Evolutionary conservation across 2,329 filamentous ascomycete genomes (phyloP).

Genomic region (Sporothrix curviconia): DNA sequence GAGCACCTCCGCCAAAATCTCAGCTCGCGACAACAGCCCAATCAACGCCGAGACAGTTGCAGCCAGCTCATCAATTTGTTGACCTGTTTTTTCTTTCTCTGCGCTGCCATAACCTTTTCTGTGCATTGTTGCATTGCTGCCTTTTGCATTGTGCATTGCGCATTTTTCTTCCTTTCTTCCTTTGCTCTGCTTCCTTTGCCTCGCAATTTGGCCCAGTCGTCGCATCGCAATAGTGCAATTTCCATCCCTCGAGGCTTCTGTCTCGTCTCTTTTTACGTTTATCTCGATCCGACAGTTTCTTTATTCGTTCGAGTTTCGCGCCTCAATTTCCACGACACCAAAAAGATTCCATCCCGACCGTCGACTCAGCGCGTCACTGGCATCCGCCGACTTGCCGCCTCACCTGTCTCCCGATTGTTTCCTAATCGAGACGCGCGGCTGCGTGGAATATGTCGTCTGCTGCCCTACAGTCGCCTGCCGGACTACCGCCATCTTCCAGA

Average conservation of each 20-base stretch:
- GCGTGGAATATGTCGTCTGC: constrained; percentile 52
- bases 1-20: neutral
- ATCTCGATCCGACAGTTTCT: neutral
- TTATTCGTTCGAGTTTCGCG: neutral
- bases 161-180: constrained; percentile 1
- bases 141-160: constrained; percentile 1
- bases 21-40: constrained; percentile 15
- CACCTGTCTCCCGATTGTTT: neutral
- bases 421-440: constrained; percentile 7
- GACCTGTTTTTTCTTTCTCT: neutral
- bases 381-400: neutral
- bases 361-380: neutral
- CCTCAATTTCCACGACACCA: neutral
- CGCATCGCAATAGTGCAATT: neutral
- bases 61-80: constrained; percentile 1
- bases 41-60: constrained; percentile 5
- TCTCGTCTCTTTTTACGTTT: constrained; percentile 1
- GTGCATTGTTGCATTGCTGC: too few species aligned
- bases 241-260: neutral
- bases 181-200: neutral
- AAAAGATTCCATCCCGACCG: neutral
- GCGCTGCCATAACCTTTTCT: neutral
- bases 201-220: constrained; percentile 1
- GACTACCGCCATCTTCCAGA: constrained; percentile 45
- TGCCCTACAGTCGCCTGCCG: constrained; percentile 48